Evolutionary conservation across 495 filamentous ascomycete species (phyloP).

Genomic region (Penicillium angulare): DNA sequence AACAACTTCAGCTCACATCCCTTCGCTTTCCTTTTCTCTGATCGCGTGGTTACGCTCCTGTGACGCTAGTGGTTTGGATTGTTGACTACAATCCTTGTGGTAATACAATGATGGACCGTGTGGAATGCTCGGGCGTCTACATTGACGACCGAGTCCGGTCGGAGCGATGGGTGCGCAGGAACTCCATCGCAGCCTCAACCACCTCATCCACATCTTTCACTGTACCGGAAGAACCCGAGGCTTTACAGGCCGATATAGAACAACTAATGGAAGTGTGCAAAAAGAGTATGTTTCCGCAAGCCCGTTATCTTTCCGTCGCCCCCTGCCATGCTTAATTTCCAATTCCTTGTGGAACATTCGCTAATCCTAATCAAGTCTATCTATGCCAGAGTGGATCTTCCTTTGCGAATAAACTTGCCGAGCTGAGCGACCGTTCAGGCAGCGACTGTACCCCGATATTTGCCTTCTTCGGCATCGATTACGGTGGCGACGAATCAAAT

Average conservation of each 20-base stretch:
- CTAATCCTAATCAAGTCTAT: slow-evolving; percentile 53
- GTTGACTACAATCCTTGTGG: slow-evolving; percentile 3
- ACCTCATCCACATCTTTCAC: slow-evolving; percentile 24
- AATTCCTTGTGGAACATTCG: background rate
- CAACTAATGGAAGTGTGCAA: slow-evolving; percentile 50
- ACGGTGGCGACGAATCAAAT: slow-evolving; percentile 29
- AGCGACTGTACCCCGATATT: slow-evolving; percentile 68
- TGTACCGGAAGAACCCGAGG: slow-evolving; percentile 47
- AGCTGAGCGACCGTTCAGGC: slow-evolving; percentile 62
- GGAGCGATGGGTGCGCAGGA: slow-evolving; percentile 57
- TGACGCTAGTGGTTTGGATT: slow-evolving; percentile 10
- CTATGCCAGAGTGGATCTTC: slow-evolving; percentile 68
- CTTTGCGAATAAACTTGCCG: slow-evolving; percentile 66
- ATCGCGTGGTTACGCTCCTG: slow-evolving; percentile 6
- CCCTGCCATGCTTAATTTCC: background rate
- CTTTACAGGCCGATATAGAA: slow-evolving; percentile 49
- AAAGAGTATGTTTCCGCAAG: slow-evolving; percentile 50
- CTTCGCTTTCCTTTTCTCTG: slow-evolving; percentile 12
- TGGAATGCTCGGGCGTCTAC: slow-evolving; percentile 76
- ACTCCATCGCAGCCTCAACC: slow-evolving; percentile 29
- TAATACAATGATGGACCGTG: slow-evolving; percentile 60
- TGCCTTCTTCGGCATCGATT: slow-evolving; percentile 69
- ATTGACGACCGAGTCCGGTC: slow-evolving; percentile 71
- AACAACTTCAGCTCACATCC: slow-evolving; percentile 10
- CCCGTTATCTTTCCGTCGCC: background rate